Evolutionary conservation across 1,139 yeast species (phyloP).

Genomic region (Pichia kudriavzevii): DNA sequence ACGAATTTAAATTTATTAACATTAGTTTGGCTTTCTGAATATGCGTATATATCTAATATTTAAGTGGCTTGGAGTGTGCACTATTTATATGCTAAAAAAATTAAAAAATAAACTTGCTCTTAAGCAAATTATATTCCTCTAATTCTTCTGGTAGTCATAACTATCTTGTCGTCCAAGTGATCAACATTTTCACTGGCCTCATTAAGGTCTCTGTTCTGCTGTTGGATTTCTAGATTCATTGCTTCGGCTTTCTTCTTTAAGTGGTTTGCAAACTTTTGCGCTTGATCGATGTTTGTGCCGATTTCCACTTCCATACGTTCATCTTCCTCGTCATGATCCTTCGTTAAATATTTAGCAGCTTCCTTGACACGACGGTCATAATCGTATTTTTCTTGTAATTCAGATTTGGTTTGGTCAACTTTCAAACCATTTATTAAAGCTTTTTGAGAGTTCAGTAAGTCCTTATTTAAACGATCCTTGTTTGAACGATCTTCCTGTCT

Average conservation of each 20-base stretch:
- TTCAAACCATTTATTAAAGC: conserved; percentile 21
- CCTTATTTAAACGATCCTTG: conserved; percentile 22
- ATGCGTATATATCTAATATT: too few species aligned
- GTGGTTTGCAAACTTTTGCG: conserved; percentile 38
- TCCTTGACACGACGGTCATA: conserved; percentile 42
- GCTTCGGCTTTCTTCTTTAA: conserved; percentile 39
- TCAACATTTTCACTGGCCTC: conserved; percentile 52
- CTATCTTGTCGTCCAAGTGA: conserved; percentile 45
- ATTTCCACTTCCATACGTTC: conserved; percentile 54
- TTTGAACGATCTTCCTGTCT: conserved; percentile 31
- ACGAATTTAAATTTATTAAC: too few species aligned
- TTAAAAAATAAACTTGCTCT: not conserved
- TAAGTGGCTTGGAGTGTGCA: too few species aligned
- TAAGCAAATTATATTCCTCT: conserved; percentile 22
- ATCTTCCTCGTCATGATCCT: conserved; percentile 43
- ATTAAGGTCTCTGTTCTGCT: conserved; percentile 42
- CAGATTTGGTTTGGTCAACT: conserved; percentile 18
- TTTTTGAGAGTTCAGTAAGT: conserved; percentile 23
- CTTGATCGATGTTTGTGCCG: conserved; percentile 47
- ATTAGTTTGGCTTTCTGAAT: too few species aligned
- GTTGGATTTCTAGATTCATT: conserved; percentile 42
- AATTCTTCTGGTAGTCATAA: conserved; percentile 25
- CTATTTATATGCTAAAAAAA: too few species aligned
- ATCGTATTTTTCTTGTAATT: conserved; percentile 40
- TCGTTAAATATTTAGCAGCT: conserved; percentile 30